Base-by-base conservation (phyloP, 352 stramenopile species). In the Phytophthora colocasiae region DNA sequence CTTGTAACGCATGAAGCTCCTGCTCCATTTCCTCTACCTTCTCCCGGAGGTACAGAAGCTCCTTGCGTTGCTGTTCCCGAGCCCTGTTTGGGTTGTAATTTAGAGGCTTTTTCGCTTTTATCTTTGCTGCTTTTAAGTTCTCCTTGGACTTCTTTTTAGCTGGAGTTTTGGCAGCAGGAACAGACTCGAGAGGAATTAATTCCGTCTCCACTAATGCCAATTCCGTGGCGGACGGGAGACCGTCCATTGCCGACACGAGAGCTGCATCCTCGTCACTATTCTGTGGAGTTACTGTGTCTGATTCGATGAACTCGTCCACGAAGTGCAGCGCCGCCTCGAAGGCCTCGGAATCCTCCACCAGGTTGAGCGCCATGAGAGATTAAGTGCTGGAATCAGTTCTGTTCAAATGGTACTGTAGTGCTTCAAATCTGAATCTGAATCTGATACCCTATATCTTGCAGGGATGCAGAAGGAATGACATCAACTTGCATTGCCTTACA, bases 1-100 rank as follows among this genome's bases (percentile, higher is more conserved):
- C 39, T 51, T 80, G 50, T 29, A 85, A 26, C 32, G 58, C 64
- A 1, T 52, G 46, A n/a, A 85, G 71, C 43, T 83, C 58, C 51
- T 66, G 29, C 44, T 85, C 77, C 63, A 85, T 78, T 56, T 80
- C 71, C 34, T 63, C 48, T 3, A 80, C 77, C 44, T 79, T 82
- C 6, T 73, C 65, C n/a, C 69, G 60, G 39, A 85, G 54, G 57
- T 83, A 85, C 22, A 78, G 29, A 3, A 85, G 65, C 48, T 85
- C 77, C 26, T 81, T 69, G 27, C 68, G 71, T 8, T 78, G 63
- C 24, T 77, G 61, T 27, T 83, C 77, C 15, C 77, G 63, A 10
- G 74, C 74, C 10, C 49, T 36, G 58, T 85, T 85, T 5, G 74
- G 65, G 44, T 80, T 80, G 66, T 66, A 80, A 17, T 55, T 78